phyloP scores from a whole-genome alignment of 495 filamentous ascomycete genomes.

The Trichoderma orchidacearum region DNA sequence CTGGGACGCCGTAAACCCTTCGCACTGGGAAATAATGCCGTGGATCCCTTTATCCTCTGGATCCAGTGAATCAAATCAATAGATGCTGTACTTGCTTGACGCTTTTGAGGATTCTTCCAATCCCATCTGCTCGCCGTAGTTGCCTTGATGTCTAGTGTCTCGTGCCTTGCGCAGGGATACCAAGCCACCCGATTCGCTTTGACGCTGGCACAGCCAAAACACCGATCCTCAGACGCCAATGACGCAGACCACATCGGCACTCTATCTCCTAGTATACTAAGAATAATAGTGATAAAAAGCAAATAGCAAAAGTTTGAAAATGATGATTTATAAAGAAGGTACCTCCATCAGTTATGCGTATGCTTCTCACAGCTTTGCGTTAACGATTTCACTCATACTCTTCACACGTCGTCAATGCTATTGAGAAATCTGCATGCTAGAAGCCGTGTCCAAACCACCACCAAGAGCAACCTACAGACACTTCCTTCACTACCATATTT shows the following conservation, averaged over 20 bases:
- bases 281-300: too few species aligned
- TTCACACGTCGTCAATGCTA: background rate
- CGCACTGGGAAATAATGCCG: too few species aligned
- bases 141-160: background rate
- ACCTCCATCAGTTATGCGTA: background rate
- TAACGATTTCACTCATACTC: too few species aligned
- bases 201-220: background rate
- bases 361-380: too few species aligned
- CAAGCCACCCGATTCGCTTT: background rate
- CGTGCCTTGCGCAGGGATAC: background rate
- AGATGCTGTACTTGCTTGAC: too few species aligned
- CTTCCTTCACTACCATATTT: background rate
- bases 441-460: background rate
- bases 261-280: background rate
- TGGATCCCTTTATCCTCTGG: too few species aligned
- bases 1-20: too few species aligned
- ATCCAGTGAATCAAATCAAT: too few species aligned
- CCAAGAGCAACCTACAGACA: background rate
- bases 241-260: background rate
- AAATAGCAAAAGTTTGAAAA: too few species aligned
- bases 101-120: too few species aligned
- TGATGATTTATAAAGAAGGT: background rate
- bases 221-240: background rate
- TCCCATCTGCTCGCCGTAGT: background rate
- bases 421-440: background rate